phyloP scores from a whole-genome alignment of 177 flowering plant genomes.

The Vitis hybrid region DNA sequence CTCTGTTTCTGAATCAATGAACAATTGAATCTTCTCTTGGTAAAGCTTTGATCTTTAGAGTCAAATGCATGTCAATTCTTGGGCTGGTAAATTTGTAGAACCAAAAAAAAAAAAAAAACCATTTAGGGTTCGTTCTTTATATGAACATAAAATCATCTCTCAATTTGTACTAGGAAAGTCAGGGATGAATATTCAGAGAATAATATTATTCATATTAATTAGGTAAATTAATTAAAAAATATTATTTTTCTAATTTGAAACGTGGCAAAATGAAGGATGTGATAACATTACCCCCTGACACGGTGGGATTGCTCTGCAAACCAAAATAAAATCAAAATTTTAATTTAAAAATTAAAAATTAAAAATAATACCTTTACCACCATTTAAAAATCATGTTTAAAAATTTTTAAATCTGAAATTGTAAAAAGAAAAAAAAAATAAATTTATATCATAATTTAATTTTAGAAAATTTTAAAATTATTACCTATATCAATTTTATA shows the following conservation, averaged over 20 bases:
- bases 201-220: neutral
- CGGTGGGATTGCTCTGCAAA: neutral
- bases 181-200: slow-evolving; percentile 10
- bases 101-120: neutral
- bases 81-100: too few relatives aligned
- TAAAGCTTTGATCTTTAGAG: neutral
- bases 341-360: neutral
- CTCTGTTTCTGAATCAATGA: slow-evolving; percentile 1
- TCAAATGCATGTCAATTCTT: neutral
- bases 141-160: neutral
- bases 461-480: too few relatives aligned
- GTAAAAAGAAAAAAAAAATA: too few relatives aligned
- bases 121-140: neutral
- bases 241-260: neutral
- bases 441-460: too few relatives aligned
- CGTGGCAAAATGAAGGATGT: neutral
- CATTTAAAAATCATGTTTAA: neutral
- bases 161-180: neutral
- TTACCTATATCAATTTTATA: too few relatives aligned
- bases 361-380: neutral
- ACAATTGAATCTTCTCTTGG: neutral
- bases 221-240: neutral
- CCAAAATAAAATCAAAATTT: too few relatives aligned
- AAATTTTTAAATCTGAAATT: too few relatives aligned
- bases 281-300: neutral